These are phyloP conservation scores for Penicillium sp. DNA, from an alignment of 2,329 filamentous ascomycete genomes.

Conservation along the genomic window DNA sequence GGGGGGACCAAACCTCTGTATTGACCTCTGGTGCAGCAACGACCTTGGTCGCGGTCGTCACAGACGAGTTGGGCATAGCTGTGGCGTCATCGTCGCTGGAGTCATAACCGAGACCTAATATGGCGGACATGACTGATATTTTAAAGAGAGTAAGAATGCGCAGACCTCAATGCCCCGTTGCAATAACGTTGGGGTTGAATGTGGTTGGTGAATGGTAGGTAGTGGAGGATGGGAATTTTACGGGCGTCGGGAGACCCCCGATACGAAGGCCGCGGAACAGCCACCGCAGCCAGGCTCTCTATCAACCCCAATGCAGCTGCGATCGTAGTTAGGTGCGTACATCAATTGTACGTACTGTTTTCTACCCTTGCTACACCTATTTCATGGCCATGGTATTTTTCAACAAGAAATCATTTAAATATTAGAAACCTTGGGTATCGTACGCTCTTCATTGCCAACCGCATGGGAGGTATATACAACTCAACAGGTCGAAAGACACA, in stretches of 20 bases:
- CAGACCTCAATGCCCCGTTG: constrained; percentile 3
- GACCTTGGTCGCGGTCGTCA: constrained; percentile 39
- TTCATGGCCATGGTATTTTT: neutral
- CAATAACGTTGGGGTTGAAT: constrained; percentile 6
- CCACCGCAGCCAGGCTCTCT: constrained; percentile 1
- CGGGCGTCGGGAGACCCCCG: constrained; percentile 29
- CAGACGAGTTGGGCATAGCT: constrained; percentile 25
- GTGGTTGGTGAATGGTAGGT: constrained; percentile 13
- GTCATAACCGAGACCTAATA: constrained; percentile 47
- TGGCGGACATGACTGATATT: constrained; percentile 40
- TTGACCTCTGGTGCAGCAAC: constrained; percentile 55
- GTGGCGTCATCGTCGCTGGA: constrained; percentile 51
- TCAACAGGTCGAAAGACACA: constrained; percentile 26
- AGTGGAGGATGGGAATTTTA: constrained; percentile 32
- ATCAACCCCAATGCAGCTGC: neutral
- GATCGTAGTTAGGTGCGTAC: neutral
- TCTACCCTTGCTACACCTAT: neutral
- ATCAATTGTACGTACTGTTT: neutral
- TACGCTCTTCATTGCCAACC: constrained; percentile 42
- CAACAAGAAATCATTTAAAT: constrained; percentile 1
- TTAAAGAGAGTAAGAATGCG: neutral
- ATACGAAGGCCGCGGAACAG: constrained; percentile 22
- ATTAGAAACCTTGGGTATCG: constrained; percentile 37
- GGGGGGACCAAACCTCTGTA: constrained; percentile 55
- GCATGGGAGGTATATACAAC: constrained; percentile 42